Conservation (phyloP, 495 filamentous ascomycete genomes). For the Talaromyces nanjingensis region DNA sequence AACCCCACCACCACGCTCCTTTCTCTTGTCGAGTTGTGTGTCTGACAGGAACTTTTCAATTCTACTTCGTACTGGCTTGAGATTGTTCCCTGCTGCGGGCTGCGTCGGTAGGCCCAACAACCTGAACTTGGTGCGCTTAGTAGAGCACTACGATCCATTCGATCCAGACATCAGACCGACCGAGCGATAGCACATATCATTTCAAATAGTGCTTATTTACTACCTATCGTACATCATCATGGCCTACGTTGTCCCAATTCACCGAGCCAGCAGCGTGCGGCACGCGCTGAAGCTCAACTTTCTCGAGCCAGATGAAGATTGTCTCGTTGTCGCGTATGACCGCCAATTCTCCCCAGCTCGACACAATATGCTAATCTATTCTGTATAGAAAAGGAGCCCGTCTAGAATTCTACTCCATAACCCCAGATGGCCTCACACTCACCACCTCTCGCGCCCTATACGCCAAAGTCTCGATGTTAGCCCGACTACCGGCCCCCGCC, state of each 20-base stretch:
- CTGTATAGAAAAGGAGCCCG: conserved; percentile 75
- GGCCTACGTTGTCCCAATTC: conserved; percentile 93
- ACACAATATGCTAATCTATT: conserved; percentile 9
- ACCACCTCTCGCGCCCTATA: conserved; percentile 62
- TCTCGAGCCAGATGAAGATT: conserved; percentile 64
- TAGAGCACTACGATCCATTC: not conserved
- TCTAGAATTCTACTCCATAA: conserved; percentile 72
- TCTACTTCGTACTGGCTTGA: not conserved
- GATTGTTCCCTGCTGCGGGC: not conserved
- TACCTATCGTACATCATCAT: conserved; percentile 36
- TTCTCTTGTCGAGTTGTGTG: not conserved
- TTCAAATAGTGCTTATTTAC: not conserved
- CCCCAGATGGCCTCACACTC: conserved; percentile 52
- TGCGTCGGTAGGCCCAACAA: not conserved
- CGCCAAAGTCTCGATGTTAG: conserved; percentile 79
- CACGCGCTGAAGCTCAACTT: conserved; percentile 79
- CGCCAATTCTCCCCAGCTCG: not conserved
- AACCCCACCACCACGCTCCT: not conserved
- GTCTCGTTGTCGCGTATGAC: conserved; percentile 78
- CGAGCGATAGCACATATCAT: not conserved
- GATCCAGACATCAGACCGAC: not conserved
- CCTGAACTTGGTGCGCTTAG: not conserved
- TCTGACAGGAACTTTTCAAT: not conserved
- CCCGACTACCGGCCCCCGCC: conserved; percentile 64
- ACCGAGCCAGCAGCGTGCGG: conserved; percentile 80